Conservation (phyloP, 2,329 filamentous ascomycete genomes). For the Botrytis fabae region DNA sequence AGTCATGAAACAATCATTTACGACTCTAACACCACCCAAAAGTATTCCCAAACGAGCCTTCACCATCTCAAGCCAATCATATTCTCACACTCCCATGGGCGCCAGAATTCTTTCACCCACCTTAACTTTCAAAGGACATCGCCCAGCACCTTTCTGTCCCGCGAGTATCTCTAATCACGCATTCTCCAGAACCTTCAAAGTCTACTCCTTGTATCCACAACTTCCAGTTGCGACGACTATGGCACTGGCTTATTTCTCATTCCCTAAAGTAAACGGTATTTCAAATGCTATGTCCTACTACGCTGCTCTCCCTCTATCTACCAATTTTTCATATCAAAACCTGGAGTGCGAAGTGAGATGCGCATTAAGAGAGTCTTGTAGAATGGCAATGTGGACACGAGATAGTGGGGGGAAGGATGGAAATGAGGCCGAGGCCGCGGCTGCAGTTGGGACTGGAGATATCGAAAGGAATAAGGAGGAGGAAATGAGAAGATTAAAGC, state of each 20-base stretch:
- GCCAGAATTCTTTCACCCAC: background rate
- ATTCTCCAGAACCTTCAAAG: background rate
- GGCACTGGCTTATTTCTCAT: background rate
- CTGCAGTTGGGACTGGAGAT: background rate
- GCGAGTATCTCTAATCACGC: background rate
- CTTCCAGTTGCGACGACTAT: background rate
- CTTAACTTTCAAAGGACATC: background rate
- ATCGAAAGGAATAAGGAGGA: background rate
- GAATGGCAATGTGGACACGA: background rate
- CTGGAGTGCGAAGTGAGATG: background rate
- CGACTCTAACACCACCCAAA: background rate
- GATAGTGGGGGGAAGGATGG: background rate
- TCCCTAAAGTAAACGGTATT: background rate
- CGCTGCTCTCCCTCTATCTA: background rate
- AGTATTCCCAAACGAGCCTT: background rate
- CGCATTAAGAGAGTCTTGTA: background rate
- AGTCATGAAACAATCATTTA: background rate
- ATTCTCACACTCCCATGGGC: accelerated
- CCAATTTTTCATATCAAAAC: background rate
- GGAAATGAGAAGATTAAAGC: background rate
- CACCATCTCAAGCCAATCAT: background rate
- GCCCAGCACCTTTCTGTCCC: background rate
- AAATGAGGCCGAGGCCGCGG: background rate
- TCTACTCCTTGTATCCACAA: background rate
- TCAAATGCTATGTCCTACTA: background rate